Conservation (phyloP, 2,329 filamentous ascomycete genomes). For the Ceratocystis cacaofunesta region DNA sequence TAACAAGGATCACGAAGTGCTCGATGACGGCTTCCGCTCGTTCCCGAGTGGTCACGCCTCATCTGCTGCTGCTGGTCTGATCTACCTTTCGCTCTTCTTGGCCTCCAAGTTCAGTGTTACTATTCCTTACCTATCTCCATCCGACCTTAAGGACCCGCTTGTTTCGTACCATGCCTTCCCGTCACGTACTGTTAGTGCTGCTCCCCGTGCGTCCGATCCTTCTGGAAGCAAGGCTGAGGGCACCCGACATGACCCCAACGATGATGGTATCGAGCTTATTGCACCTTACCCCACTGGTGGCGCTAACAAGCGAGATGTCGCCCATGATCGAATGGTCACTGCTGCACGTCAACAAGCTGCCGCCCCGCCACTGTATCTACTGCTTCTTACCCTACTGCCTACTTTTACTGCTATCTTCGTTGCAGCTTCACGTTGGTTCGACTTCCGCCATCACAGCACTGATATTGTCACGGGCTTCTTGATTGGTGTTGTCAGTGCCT, state of each 20-base stretch:
- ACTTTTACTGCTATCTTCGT: slow-evolving; percentile 67
- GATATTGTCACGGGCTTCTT: slow-evolving; percentile 76
- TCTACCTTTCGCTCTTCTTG: slow-evolving; percentile 77
- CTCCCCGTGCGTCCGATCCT: slow-evolving; percentile 24
- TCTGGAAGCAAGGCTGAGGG: slow-evolving; percentile 22
- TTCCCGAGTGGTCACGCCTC: slow-evolving; percentile 47
- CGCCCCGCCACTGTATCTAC: slow-evolving; percentile 66
- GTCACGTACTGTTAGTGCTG: slow-evolving; percentile 40
- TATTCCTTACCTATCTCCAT: slow-evolving; percentile 50
- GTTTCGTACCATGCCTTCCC: slow-evolving; percentile 52
- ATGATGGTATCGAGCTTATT: slow-evolving; percentile 54
- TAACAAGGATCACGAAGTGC: slow-evolving; percentile 42
- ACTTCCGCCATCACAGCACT: slow-evolving; percentile 84
- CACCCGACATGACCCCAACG: slow-evolving; percentile 11
- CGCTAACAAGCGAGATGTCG: slow-evolving; percentile 18
- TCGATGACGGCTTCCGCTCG: slow-evolving; percentile 71
- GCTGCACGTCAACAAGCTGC: slow-evolving; percentile 59
- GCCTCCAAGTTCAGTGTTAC: slow-evolving; percentile 67
- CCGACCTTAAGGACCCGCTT: slow-evolving; percentile 26
- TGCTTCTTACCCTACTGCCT: slow-evolving; percentile 55
- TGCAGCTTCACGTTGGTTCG: slow-evolving; percentile 69
- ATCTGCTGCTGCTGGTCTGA: slow-evolving; percentile 61
- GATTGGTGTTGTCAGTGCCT: slow-evolving; percentile 57
- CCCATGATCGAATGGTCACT: slow-evolving; percentile 28
- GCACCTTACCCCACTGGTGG: slow-evolving; percentile 29